Conservation (phyloP, 2,329 filamentous ascomycete species). For the Fusarium mangiferae region DNA sequence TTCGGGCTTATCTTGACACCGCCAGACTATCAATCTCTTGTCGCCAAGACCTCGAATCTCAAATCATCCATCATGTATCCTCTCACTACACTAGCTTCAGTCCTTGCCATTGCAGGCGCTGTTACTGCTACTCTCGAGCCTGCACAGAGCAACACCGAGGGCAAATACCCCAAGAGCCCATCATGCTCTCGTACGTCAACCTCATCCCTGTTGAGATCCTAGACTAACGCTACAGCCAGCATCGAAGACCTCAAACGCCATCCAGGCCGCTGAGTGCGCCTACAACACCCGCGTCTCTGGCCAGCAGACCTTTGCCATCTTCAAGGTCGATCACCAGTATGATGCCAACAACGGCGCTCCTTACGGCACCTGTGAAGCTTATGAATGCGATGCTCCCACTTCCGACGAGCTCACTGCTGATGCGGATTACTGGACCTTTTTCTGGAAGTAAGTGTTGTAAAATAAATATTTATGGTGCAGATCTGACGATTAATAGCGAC, state of each 20-base stretch:
- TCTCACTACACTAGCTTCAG: conserved; percentile 34
- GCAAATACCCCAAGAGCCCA: conserved; percentile 37
- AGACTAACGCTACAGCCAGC: conserved; percentile 1
- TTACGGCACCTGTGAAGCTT: conserved; percentile 38
- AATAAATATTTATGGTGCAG: background rate
- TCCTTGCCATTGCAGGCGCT: conserved; percentile 33
- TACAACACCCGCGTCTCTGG: conserved; percentile 42
- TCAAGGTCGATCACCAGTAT: conserved; percentile 40
- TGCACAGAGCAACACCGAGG: conserved; percentile 38
- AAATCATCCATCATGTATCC: conserved; percentile 29
- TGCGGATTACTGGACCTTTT: conserved; percentile 42
- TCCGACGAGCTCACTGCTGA: conserved; percentile 19
- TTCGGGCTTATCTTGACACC: background rate
- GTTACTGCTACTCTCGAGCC: conserved; percentile 40
- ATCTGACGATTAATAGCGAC: conserved; percentile 12
- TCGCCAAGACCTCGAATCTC: background rate
- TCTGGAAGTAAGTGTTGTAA: conserved; percentile 34
- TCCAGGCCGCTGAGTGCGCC: conserved; percentile 42
- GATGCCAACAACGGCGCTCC: conserved; percentile 40
- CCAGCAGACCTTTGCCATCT: conserved; percentile 41
- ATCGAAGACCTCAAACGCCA: conserved; percentile 38
- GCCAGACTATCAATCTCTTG: background rate
- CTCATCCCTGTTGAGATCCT: accelerated
- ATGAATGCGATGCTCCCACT: conserved; percentile 34
- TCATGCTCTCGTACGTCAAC: conserved; percentile 30